A percentile compares a stretch with the other conserved stretches of the same genome.
These are phyloP conservation scores for Phytophthora parvispora DNA, from an alignment of 352 stramenopile genomes.

Conservation along the genomic window DNA sequence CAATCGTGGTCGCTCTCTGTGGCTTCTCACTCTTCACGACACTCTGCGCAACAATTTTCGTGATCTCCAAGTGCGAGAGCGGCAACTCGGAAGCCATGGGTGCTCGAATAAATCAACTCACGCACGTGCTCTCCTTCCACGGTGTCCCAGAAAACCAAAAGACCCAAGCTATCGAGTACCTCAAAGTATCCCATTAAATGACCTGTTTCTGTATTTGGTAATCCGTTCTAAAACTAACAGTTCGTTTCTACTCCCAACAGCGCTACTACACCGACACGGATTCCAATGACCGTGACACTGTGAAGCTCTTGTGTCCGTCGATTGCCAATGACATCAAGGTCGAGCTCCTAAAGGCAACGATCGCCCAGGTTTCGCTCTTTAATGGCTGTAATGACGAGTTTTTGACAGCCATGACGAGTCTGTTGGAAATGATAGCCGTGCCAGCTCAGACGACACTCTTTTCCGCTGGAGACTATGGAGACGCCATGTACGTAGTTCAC, in stretches of 20 bases:
- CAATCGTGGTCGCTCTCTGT: background rate
- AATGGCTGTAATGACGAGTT: background rate
- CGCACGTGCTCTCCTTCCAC: background rate
- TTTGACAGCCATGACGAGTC: background rate
- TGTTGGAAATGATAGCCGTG: background rate
- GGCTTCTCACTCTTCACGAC: background rate
- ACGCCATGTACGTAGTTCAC: background rate
- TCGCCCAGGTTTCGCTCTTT: background rate
- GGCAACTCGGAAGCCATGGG: background rate
- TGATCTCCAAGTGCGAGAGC: conserved; percentile 1
- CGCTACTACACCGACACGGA: background rate
- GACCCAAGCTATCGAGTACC: background rate
- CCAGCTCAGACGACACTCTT: background rate
- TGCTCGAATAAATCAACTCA: background rate
- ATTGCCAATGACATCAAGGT: background rate
- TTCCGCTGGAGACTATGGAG: background rate
- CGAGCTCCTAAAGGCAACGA: background rate
- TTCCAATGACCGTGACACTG: background rate
- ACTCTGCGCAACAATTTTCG: background rate
- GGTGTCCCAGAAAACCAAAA: background rate
- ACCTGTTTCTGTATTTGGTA: no score
- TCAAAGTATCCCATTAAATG: no score
- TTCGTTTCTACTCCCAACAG: no score
- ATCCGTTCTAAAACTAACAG: no score
- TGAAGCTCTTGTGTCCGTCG: background rate